Evolutionary conservation across 352 stramenopile genomes (phyloP).

Genomic region (Globisporangium lucens): DNA sequence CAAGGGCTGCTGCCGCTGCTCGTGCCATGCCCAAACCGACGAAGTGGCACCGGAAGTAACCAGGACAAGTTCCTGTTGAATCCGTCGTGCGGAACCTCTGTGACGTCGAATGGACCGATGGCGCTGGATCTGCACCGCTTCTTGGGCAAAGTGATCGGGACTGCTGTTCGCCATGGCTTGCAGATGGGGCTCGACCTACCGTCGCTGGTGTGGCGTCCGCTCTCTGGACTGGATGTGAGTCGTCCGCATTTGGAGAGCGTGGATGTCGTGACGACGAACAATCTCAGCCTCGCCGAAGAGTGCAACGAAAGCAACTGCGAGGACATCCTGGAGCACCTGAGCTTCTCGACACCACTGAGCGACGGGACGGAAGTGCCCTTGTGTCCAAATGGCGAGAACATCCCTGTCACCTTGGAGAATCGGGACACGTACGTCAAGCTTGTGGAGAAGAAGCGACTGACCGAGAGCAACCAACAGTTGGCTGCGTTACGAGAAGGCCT

Average conservation of each 20-base stretch:
- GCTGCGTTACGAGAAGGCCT: conserved; percentile 83
- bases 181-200: conserved; percentile 92
- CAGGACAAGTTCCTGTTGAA: conserved; percentile 93
- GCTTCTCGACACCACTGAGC: conserved; percentile 74
- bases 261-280: conserved; percentile 73
- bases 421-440: conserved; percentile 60
- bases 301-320: conserved; percentile 30
- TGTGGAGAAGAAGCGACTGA: conserved; percentile 67
- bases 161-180: conserved; percentile 93
- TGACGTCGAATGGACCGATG: conserved; percentile 83
- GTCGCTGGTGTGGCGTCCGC: conserved; percentile 81
- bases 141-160: conserved; percentile 95
- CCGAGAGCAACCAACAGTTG: conserved; percentile 79
- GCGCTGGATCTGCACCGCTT: conserved; percentile 93
- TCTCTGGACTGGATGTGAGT: conserved; percentile 76
- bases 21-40: conserved; percentile 87
- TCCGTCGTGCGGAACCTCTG: conserved; percentile 74
- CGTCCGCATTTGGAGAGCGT: conserved; percentile 77
- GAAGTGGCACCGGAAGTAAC: conserved; percentile 83
- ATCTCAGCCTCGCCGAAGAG: conserved; percentile 61
- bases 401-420: conserved; percentile 63
- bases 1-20: conserved; percentile 85
- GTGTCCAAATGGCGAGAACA: conserved; percentile 62
- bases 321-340: conserved; percentile 69
- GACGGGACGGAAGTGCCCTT: conserved; percentile 75